These are phyloP conservation scores for Hanseniaspora taiwanica DNA, from an alignment of 805 yeast genomes.

Conservation along the genomic window DNA sequence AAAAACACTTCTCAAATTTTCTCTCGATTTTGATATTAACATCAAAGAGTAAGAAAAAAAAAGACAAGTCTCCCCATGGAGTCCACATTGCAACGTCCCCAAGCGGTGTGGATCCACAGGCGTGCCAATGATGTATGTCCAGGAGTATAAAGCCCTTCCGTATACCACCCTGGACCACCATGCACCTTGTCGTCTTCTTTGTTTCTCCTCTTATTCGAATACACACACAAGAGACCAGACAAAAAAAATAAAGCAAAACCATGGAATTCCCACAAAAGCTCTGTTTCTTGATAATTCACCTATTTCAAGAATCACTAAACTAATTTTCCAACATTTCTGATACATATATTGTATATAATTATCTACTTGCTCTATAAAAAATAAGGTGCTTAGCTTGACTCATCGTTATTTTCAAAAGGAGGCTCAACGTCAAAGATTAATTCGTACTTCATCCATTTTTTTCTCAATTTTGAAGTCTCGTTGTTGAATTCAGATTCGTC, in stretches of 20 bases:
- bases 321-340: neutral
- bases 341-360: no score
- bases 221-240: neutral
- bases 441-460: conserved; percentile 25
- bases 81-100: no score
- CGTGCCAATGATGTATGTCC: no score
- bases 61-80: no score
- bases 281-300: neutral
- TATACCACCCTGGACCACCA: no score
- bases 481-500: conserved; percentile 21
- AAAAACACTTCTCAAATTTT: no score
- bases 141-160: no score
- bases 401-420: conserved; percentile 17
- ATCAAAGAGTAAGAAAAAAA: no score
- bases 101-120: no score
- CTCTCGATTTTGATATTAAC: no score
- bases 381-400: conserved; percentile 20
- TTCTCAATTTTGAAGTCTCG: conserved; percentile 17
- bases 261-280: neutral
- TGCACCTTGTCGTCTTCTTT: neutral
- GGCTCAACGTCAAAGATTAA: conserved; percentile 24
- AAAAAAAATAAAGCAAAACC: neutral
- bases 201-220: neutral
- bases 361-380: no score
- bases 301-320: neutral